Base-by-base conservation (phyloP, 2,329 filamentous ascomycete species). In the Colletotrichum australisinense region DNA sequence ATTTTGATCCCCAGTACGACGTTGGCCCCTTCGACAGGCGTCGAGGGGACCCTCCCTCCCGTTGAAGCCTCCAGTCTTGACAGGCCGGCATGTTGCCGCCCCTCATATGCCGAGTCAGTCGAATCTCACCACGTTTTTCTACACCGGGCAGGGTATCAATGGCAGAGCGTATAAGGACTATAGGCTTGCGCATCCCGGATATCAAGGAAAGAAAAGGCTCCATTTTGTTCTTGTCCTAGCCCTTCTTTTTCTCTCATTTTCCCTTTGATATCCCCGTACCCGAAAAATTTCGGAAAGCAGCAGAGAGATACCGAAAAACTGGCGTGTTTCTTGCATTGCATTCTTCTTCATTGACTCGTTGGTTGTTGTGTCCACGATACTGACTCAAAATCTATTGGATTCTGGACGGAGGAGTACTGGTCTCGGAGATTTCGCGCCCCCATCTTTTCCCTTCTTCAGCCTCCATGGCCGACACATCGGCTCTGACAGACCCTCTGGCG, bases 121-220 rank as follows among this genome's bases (percentile, higher is more conserved):
- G 12, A 35, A 32, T n/a, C 46, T 67, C 19, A 30, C 64, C 42
- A 67, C 49, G 49, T 52, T 72, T 66, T 58, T 67, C 26, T 35
- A n/a, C 30, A 35, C 32, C 32, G 5, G 14, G 22, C 57, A 63
- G 35, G 35, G 38, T 26, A 28, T 30, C 28, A 26, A 38, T 35
- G 28, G 28, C 35, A 49, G n/a, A 7, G 26, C n/a, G 69, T 68
- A 72, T 68, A 72, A 72, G 69, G 57, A 72, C 57, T 62, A 46
- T 38, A 11, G 12, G 49, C 9, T 49, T 49, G 28, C 49, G 49
- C 49, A 38, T 38, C 7, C 22, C 12, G 42, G 16, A 26, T 28
- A 28, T 35, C 16, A 28, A 16, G 32, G 22, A 11, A 22, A 22
- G 53, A 28, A 28, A 28, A 46, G 66, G 66, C 35, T 46, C 62